Base-by-base conservation (phyloP, 192 early-diverging fungal species). In the Backusella liffmaniae region DNA sequence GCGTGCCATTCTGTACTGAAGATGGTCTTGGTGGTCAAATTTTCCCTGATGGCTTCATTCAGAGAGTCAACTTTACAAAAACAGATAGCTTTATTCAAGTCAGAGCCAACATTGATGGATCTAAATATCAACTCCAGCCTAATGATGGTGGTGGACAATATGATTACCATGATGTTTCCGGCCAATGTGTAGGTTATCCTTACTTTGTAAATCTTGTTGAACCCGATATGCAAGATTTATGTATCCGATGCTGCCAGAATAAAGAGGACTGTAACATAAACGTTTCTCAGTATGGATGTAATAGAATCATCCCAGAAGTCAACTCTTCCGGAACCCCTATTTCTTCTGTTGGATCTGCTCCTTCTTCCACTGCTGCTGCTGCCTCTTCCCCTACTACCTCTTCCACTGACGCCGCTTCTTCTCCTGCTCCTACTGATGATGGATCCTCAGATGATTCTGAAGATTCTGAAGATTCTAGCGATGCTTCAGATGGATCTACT, bases 121-220 rank as follows among this genome's bases (percentile, higher is more conserved):
- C 76, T 21, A 73, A 70, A 51, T 89, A 89, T 34, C 46, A 65
- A 0, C 35, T 87, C 15, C 18, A 65, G 4, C 10, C 70, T 1
- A 67, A 30, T 1, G 86, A 89, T 49, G 75, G 72, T 6, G 87
- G 87, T 46, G 87, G 87, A 12, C 87, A 89, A 84, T 79, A 80
- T 29, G 76, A 77, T 36, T 32, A 73, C 29, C 35, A 49, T 29
- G 66, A 75, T 49, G 21, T 72, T 23, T 62, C 49, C 66, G 23
- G 32, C 32, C 68, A 75, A 5, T 84, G 80, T 34, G 72, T 44
- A 72, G 77, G 77, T 6, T 78, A 81, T 35, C 41, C 65, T 18
- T 74, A 75, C 75, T 82, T 79, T 66, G 80, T 84, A 29, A 82
- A 79, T 16, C 21, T 83, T 18, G 51, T 83, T 49, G 81, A 83